Evolutionary conservation across 257 asterid genomes (phyloP), one percentile per base, ranked within the genome.

Genomic region (Thymus mandschuricus): DNA sequence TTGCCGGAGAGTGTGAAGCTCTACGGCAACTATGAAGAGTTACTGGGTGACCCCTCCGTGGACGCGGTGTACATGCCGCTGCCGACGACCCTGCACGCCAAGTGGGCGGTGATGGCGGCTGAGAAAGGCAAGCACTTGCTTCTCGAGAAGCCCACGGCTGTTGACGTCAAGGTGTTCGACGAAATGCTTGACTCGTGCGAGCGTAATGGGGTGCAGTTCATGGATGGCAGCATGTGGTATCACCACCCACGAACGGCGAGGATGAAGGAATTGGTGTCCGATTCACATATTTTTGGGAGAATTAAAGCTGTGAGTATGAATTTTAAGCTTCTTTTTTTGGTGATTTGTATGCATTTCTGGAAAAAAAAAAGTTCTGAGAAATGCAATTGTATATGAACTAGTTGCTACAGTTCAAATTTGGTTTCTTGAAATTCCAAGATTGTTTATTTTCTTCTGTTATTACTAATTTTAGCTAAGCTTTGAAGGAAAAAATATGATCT

Each of bases 181-280:
- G 78, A 79, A 72, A 87, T 92, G 64, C 66, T 89, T 35, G 60
- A 78, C 15, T 83, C 89, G 2, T 89, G 92, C 62, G 81, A 73
- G 61, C 50, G 60, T 13, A 87, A 83, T 73, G 89, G 92, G 13
- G 78, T 91, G 76, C 97, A 89, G 88, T 86, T 91, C 66, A 91
- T 91, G 97, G 97, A 91, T 71, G 96, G 86, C 4, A 89, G 88
- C 68, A 89, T 91, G 95, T 89, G 97, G 97, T 86, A 84, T 83
- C 97, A 92, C 82, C 96, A 92, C 74, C 97, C 96, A 21, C 80
- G 97, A 76, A 91, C 97, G 35, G 69, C 69, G 0, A 81, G 75
- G 58, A 86, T 89, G 90, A 89, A 83, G 80, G 90, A 84, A 13
- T 9, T 92, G 66, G 30, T 89, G 1, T 72, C 76, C 13, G 60